Base-by-base conservation (phyloP, 2,329 filamentous ascomycete genomes). In the Colletotrichum viniferum region DNA sequence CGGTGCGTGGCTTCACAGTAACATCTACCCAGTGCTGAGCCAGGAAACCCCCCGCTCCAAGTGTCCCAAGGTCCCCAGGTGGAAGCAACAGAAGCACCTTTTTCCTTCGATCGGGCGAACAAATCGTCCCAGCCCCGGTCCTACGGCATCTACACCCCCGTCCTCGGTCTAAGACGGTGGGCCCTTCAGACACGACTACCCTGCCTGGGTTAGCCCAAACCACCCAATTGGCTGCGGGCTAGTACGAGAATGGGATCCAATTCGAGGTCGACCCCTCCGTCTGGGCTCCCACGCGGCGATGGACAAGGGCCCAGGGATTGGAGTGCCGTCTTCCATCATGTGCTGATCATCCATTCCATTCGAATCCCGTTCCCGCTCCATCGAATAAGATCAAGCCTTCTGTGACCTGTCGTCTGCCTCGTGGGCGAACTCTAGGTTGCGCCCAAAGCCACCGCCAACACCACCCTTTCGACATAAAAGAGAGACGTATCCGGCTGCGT, bases 261-360 rank as follows among this genome's bases (percentile, higher is more conserved):
- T 74, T 65, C 71, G 71, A 71, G 48, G 24, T 28, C 24, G 32
- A 14, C 38, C 64, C 32, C 48, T 48, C 64, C 21, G n/a, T n/a
- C 26, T 18, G n/a, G 62, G n/a, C 62, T 26, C 62, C 34, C 28
- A 64, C 32, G 34, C 21, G 34, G 34, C 61, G 61, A 62, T 21
- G 30, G 55, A 14, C 12, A 36, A 62, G 60, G 60, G 28, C n/a
- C 34, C 34, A 64, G 26, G 28, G 14, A 16, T 24, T 16, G 43
- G 28, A 28, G 55, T 28, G 24, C 18, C 64, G 32, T 65, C 26
- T 24, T 34, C 14, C 60, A 61, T 36, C 34, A 65, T 61, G 14
- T 74, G 36, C 48, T 61, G 43, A 69, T 73, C 64, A 63, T 73
- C 71, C 66, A 70, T 65, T 26, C 43, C 43, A 21, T 48, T 56